Evolutionary conservation across 164 flowering plant species (phyloP), one percentile per base, ranked within the genome.

Genomic region (Annona cherimola): DNA sequence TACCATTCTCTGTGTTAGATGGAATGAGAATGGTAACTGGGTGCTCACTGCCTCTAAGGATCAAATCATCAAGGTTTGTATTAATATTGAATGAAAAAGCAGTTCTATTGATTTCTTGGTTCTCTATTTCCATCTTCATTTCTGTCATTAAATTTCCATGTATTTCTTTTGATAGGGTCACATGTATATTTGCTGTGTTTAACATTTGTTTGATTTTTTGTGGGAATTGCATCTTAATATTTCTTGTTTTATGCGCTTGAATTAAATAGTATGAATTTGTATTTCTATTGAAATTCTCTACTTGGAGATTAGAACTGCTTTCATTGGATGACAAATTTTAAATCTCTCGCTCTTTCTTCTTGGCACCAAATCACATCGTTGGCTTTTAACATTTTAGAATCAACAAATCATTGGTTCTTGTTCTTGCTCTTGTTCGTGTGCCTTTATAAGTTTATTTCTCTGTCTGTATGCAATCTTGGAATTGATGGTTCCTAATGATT

Each of bases 21-120:
- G 99, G 99, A 96, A 96, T 81, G 93, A 93, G 78, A 96, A 96
- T 84, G 98, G 99, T 59, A 96, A 96, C 72, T 96, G 99, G 99
- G 90, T 93, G 45, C 83, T 96, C 42, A 93, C 99, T 69, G 94
- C 98, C 80, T 86, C 97, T 61, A 96, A 96, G 81, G 99, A 96
- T 88, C 99, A 96, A 82, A 89, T 93, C 45, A 91, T 96, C 77
- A 96, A 96, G 95, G 99, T 92, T 18, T 40, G 63, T 46, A 14
- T 46, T 46, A 46, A 8, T 46, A 14, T 14, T 14, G n/a, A 46
- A 8, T 46, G 12, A 8, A 6, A 46, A 46, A 46, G 55, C 55
- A 8, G 12, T 46, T 46, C 12, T 46, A 14, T 46, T 46, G 55
- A 8, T 46, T 6, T 14, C 55, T 46, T 46, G 55, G 12, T 46